Evolutionary conservation across 805 yeast species (phyloP), one percentile per base, ranked within the genome.

Genomic region (Clavispora santaluciae): DNA sequence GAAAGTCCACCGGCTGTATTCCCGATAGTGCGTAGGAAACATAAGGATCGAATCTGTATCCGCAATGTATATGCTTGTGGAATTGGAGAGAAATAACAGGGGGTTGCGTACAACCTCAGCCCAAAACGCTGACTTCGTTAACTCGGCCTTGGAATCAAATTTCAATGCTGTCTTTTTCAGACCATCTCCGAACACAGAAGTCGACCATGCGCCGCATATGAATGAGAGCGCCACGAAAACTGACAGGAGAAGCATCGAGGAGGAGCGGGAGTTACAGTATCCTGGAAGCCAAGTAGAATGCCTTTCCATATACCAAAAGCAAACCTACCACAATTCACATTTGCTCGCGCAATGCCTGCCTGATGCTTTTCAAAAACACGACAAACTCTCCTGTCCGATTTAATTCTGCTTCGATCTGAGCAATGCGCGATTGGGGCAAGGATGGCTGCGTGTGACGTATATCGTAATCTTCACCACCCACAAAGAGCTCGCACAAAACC

Each of bases 401-500:
- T 31, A 51, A 38, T 13, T 30, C 42, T 6, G 25, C 35, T 28
- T 43, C 45, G 29, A 47, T 38, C 12, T 21, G 29, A 13, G 42
- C 36, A 20, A 44, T 33, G n/a, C 33, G 22, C 26, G 38, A 49
- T 10, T 35, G 38, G 9, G 45, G 38, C 15, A 51, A 35, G n/a
- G 22, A 24, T 11, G 55, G 55, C n/a, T 20, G 26, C 20, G 53
- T 41, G 20, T 33, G 29, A 31, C 45, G 48, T 4, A 51, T 30
- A 1, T 36, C 33, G 42, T 43, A 48, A 15, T 33, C 24, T 5
- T 68, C 69, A 1, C 60, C 66, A 3, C 73, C 60, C 5, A 81
- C 70, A 44, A 72, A 72, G 16, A 82, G 43, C 12, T 70, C 68
- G 8, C 78, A 49, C 48, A 64, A 55, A 44, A 69, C 76, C 48